Base-by-base conservation (phyloP, 169 alveolate species). In the Eimeria necatrix region DNA sequence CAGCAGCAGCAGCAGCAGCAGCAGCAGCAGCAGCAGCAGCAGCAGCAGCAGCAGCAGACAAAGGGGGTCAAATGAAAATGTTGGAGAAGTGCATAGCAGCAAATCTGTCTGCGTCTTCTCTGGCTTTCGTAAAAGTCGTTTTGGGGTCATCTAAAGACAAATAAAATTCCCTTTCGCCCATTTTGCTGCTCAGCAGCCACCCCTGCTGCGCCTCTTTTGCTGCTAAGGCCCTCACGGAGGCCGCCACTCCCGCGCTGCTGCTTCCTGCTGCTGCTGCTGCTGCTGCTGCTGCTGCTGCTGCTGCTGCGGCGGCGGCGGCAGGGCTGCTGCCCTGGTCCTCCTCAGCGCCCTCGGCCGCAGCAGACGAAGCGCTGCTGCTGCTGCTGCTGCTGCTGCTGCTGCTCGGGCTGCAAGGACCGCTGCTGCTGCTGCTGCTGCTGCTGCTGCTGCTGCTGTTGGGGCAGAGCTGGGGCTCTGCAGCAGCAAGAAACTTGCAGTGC, bases 121-220 rank as follows among this genome's bases (percentile, higher is more conserved):
- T 18, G 32, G 94, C 94, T 4, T 68, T 48, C 10, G 94, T 16
- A 12, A 87, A 76, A 18, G 94, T 87, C 9, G 94, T 70, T 48
- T 61, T 32, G 32, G 70, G 46, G 24, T 87, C 86, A 32, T 87
- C 94, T 4, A 87, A 52, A 18, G 94, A 84, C 5, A 87, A 49
- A 20, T 22, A 87, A 71, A 22, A 64, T 59, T 87, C 94, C 46
- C 94, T 64, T 16, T 87, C 59, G 26, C 73, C 16, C 56, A 78
- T 60, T 16, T 22, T 76, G 3, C 53, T 48, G 20, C 94, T 85
- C 4, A 87, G 16, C 20, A 87, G 85, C 94, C 94, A 87, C 8
- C 94, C 94, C 24, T 41, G 16, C 56, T 51, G 71, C 22, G 76
- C 85, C 5, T 87, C 94, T n/a, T 87, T 87, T 3, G 68, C 85